A percentile compares a stretch with the other conserved stretches of the same genome.
Conservation (phyloP, 345 rosid species). For the Eucalyptus erythrocorys region DNA sequence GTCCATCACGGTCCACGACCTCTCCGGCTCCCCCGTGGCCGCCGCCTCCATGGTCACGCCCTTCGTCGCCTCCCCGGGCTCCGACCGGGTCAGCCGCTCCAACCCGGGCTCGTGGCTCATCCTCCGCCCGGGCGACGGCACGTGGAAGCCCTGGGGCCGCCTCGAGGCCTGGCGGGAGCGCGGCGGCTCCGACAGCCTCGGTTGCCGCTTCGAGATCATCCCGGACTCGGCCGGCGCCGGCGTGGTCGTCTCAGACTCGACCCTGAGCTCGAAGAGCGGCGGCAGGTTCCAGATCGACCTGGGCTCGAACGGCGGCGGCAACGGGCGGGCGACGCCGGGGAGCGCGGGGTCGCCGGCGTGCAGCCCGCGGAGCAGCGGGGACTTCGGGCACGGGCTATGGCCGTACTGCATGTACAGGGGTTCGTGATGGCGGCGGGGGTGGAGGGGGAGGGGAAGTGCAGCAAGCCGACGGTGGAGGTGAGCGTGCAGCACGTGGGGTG, state of each 20-base stretch:
- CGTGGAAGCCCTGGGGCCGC: constrained; percentile 94
- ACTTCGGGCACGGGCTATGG: constrained; percentile 62
- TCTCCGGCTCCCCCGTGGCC: constrained; percentile 90
- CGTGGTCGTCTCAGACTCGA: constrained; percentile 61
- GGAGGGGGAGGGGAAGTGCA: constrained; percentile 80
- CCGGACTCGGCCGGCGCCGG: constrained; percentile 62
- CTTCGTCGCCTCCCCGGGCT: constrained; percentile 76
- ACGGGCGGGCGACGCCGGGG: constrained; percentile 22
- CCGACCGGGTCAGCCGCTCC: constrained; percentile 84
- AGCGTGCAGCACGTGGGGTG: constrained; percentile 91
- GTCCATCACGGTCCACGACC: constrained; percentile 84
- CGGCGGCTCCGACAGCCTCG: constrained; percentile 54
- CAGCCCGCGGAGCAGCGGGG: constrained; percentile 79
- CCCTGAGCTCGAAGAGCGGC: constrained; percentile 47
- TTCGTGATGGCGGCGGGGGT: constrained; percentile 86
- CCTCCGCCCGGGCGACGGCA: constrained; percentile 65
- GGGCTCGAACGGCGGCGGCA: background rate
- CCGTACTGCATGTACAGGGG: constrained; percentile 46
- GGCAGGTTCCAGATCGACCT: constrained; percentile 72
- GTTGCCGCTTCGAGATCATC: constrained; percentile 65
- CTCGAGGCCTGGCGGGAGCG: constrained; percentile 97
- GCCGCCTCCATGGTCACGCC: constrained; percentile 78
- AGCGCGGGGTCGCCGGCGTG: constrained; percentile 42
- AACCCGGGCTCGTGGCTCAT: constrained; percentile 89
- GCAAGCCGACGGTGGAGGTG: constrained; percentile 80